Evolutionary conservation across 495 filamentous ascomycete species (phyloP).

Genomic region (Penicillium cosmopolitanum): DNA sequence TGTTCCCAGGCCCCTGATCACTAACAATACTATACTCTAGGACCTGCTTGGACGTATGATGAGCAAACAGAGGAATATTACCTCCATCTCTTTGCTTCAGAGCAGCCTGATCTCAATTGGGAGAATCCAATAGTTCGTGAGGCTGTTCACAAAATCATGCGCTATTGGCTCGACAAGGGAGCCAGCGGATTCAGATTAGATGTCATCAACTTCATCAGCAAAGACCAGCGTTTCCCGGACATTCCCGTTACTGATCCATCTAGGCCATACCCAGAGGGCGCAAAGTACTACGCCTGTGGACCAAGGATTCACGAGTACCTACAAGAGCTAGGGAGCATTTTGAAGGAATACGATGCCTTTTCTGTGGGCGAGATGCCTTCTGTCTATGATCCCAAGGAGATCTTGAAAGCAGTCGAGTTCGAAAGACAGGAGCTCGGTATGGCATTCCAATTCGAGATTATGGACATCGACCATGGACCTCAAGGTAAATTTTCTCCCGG

Average conservation of each 20-base stretch:
- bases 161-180: slow-evolving; percentile 72
- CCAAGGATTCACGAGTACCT: slow-evolving; percentile 68
- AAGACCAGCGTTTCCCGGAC: slow-evolving; percentile 62
- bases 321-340: slow-evolving; percentile 63
- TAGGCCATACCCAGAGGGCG: slow-evolving; percentile 55
- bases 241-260: slow-evolving; percentile 58
- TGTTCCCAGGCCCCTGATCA: too few species aligned
- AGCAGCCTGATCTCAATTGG: slow-evolving; percentile 79
- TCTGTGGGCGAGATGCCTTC: slow-evolving; percentile 74
- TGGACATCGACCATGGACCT: slow-evolving; percentile 60
- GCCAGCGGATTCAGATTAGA: slow-evolving; percentile 73
- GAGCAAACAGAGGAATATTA: slow-evolving; percentile 69
- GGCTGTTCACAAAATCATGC: slow-evolving; percentile 69
- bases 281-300: slow-evolving; percentile 63
- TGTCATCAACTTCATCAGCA: slow-evolving; percentile 68
- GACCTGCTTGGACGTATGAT: slow-evolving; percentile 68
- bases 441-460: slow-evolving; percentile 74
- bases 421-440: slow-evolving; percentile 68
- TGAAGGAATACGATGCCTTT: slow-evolving; percentile 67
- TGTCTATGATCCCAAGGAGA: slow-evolving; percentile 58
- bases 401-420: slow-evolving; percentile 60
- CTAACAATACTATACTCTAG: slow-evolving; percentile 19
- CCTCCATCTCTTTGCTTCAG: slow-evolving; percentile 65
- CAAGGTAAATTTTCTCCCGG: slow-evolving; percentile 52
- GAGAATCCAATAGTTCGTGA: slow-evolving; percentile 62